Evolutionary conservation across 176 grass and related monocot genomes (phyloP), one percentile per base, ranked within the genome.

Genomic region (Pontederia paniculata): DNA sequence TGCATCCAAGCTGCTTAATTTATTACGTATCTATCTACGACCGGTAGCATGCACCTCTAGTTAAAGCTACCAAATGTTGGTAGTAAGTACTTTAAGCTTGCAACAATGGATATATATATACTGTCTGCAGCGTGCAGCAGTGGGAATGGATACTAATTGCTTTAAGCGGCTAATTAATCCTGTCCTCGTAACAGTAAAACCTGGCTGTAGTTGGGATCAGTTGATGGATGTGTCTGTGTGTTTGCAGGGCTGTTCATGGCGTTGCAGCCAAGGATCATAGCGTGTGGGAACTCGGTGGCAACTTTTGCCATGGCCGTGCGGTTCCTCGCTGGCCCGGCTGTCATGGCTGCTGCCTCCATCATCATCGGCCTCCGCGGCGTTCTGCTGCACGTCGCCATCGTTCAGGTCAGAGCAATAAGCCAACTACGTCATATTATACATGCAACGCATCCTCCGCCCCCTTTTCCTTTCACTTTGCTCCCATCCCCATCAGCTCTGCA

Each of bases 201-300:
- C n/a, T n/a, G n/a, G n/a, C n/a, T 14, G 45, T 2, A 54, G 18
- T 8, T 10, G 3, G 10, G 9, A 9, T 21, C 17, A 9, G 12
- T 9, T 54, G 17, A 54, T 3, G 52, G n/a, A 10, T 56, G 12
- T 23, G 10, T 13, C 15, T 1, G 9, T 21, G 4, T 8, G n/a
- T 58, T 43, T 43, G 48, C 79, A 96, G 90, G 90, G 41, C 65
- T 96, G 79, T 96, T 96, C 72, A 96, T 96, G 90, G 90, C 85
- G 67, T 74, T 96, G 73, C 90, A 96, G 79, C 85, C 90, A 3
- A 72, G 90, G 70, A 86, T 96, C 63, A 96, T 96, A 73, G 90
- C 85, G 12, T 96, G 90, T 68, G 90, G 90, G 21, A 89, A 96
- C 62, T 80, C 72, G 77, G 67, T 83, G n/a, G 90, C 90, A 12